A percentile compares a stretch with the other conserved stretches of the same genome.
These are phyloP conservation scores for Triadica sebifera DNA, from an alignment of 345 rosid genomes.

Conservation along the genomic window DNA sequence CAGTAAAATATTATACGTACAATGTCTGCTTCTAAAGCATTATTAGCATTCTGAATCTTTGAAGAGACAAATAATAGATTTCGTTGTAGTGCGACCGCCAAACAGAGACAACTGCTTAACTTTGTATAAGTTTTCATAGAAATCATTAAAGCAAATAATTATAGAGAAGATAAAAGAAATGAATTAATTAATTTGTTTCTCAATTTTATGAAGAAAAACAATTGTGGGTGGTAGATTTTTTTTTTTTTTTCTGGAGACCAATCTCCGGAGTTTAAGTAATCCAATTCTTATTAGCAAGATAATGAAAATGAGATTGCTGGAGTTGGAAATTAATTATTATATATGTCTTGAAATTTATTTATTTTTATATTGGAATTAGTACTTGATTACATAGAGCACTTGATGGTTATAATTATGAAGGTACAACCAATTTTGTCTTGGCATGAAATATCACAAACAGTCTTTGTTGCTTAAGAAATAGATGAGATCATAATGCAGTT, in stretches of 20 bases:
- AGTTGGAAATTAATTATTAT: not conserved
- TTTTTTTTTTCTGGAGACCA: not conserved
- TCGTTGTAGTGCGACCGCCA: constrained; percentile 11
- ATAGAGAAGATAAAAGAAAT: not conserved
- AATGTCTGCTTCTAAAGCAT: not conserved
- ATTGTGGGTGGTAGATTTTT: not conserved
- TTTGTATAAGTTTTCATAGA: not conserved
- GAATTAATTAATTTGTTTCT: not conserved
- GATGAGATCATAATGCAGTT: constrained; percentile 1
- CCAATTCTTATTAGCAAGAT: not conserved
- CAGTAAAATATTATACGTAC: not conserved
- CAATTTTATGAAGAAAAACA: not conserved
- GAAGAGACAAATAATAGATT: constrained; percentile 11
- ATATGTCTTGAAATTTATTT: too few relatives aligned
- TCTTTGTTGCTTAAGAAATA: not conserved
- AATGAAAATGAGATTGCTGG: not conserved
- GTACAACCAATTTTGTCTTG: too few relatives aligned
- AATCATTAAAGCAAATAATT: not conserved
- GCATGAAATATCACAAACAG: too few relatives aligned
- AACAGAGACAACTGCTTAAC: constrained; percentile 3
- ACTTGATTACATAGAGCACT: not conserved
- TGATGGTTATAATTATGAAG: not conserved
- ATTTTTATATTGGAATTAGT: not conserved
- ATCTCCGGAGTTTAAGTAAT: not conserved
- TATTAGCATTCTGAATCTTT: not conserved